Evolutionary conservation across 345 rosid genomes (phyloP).

Genomic region (Moricandia moricandioides): DNA sequence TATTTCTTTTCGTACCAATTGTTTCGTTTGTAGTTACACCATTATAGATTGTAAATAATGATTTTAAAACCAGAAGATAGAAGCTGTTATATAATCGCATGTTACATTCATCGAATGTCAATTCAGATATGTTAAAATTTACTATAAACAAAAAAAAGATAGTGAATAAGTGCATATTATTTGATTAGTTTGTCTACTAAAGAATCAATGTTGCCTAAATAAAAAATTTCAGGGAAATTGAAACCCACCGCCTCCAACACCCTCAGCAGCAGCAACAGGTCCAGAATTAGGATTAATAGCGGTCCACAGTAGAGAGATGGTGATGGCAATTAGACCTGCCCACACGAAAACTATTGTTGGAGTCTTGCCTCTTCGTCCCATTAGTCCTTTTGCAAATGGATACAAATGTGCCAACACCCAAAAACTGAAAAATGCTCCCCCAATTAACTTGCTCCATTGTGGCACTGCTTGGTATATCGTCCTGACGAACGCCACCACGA

Average conservation of each 20-base stretch:
- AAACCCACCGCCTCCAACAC: constrained; percentile 47
- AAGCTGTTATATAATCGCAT: neutral
- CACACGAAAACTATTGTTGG: constrained; percentile 91
- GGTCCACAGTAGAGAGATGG: constrained; percentile 75
- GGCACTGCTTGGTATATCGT: constrained; percentile 64
- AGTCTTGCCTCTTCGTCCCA: constrained; percentile 93
- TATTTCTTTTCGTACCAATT: neutral
- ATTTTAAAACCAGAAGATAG: neutral
- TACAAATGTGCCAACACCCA: constrained; percentile 95
- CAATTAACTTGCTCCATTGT: constrained; percentile 82
- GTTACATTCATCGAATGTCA: constrained; percentile 1
- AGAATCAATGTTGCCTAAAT: neutral
- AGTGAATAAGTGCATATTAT: neutral
- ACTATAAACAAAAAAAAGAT: neutral
- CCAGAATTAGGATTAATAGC: constrained; percentile 57
- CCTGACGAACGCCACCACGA: constrained; percentile 62
- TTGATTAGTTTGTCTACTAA: constrained; percentile 27
- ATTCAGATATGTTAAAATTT: neutral
- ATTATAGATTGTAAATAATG: neutral
- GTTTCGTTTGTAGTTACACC: neutral
- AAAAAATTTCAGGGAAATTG: constrained; percentile 49
- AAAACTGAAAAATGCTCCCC: constrained; percentile 89
- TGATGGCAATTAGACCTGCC: constrained; percentile 91
- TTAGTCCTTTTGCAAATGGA: constrained; percentile 93
- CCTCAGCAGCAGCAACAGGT: constrained; percentile 19